Base-by-base conservation (phyloP, 2,329 filamentous ascomycete genomes). In the Capronia epimyces region DNA sequence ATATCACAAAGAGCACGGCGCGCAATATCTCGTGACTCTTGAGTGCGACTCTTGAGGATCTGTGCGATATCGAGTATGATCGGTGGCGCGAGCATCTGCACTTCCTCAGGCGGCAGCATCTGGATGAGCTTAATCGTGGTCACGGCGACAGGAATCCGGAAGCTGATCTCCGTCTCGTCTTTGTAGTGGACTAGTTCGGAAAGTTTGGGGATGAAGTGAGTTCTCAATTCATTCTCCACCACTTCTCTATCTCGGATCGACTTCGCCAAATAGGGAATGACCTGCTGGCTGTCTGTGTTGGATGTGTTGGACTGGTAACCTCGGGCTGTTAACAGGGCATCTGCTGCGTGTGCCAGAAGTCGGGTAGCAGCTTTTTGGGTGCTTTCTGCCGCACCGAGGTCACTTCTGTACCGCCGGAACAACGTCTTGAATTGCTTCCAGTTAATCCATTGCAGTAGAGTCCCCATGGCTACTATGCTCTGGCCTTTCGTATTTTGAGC, bases 1-100 rank as follows among this genome's bases (percentile, higher is more conserved):
- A 97, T 93, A 53, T 94, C 86, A 15, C 86, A 81, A 24, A 98
- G 75, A 0, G 93, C 95, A 62, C 88, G 89, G 52, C 93, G 79
- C 7, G 93, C 87, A 76, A 95, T 86, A 61, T 98, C 93, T 66
- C 93, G 80, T 41, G 91, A 85, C 61, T 95, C 90, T 68, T 88
- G 86, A 6, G 88, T 80, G 66, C 89, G 87, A 66, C 90, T 97
- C 57, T 89, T 84, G 42, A 98, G 76, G 53, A 97, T 95, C 59
- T 95, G 87, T 65, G 87, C 94, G 25, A 97, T 86, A 66, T 98
- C 93, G 0, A 93, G 87, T 40, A 98, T 75, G 2, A 97, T 84
- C 7, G 86, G 81, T 0, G 91, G 87, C 15, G 98, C 76, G 51
- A 84, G 83, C 53, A 83, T 77, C 42, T 84, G 79, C 65, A 95